Base-by-base conservation (phyloP, 306 rosid genomes). In the Parietaria judaica region DNA sequence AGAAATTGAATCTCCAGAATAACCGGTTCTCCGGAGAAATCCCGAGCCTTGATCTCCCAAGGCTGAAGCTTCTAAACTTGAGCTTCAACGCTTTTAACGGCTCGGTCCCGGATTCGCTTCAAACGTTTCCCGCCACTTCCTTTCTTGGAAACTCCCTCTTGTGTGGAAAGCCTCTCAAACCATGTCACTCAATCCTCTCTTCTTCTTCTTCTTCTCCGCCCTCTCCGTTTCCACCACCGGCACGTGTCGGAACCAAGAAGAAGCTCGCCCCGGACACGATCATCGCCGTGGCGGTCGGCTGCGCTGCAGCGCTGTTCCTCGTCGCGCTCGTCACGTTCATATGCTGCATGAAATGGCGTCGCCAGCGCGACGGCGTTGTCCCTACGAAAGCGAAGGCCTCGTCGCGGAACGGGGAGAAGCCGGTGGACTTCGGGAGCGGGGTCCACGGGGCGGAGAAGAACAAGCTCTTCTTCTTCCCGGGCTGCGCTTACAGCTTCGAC, bases 381-480 rank as follows among this genome's bases (percentile, higher is more conserved):
- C 64, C 79, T 47, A 41, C 9, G 45, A 81, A 85, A 71, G 83
- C 75, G 55, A 84, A 84, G 70, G 77, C 81, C 36, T 67, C 83
- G 35, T 64, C 84, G 65, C 78, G 85, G 67, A 88, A 79, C 71
- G 10, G 56, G 5, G 96, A 83, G 76, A 61, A 79, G 70, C 79
- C 94, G 8, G 79, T 72, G 71, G 84, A 85, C 66, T 88, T 88
- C 37, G 94, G 96, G 36, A 88, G 96, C 53, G 96, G 94, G 4
- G 90, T 88, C 39, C 96, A 88, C 58, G 87, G 72, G 11, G 86
- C 96, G 34, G 94, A 83, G 70, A 88, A 83, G 81, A 88, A 88
- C 83, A 88, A 83, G 65, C 58, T 88, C 41, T 83, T 75, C 71
- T 88, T 88, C 84, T 84, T 88, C 68, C 86, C 80, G 50, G 96